Evolutionary conservation across 331 rosid genomes (phyloP).

Genomic region (Acacia concinna): DNA sequence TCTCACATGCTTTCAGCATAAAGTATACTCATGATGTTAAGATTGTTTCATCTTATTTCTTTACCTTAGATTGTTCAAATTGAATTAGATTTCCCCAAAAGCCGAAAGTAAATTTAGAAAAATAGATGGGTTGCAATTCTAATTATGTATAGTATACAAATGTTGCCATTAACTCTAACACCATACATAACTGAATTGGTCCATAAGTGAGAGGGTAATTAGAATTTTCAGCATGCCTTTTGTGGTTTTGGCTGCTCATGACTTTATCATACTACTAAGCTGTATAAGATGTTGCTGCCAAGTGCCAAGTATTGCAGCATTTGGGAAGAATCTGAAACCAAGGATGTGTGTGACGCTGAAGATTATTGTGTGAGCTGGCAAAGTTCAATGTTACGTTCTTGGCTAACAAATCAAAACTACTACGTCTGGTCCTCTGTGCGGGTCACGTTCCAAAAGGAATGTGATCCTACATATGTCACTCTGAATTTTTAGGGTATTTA

Average conservation of each 20-base stretch:
- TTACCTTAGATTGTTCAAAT: neutral
- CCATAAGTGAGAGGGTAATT: neutral
- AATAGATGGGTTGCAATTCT: neutral
- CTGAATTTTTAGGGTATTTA: no score
- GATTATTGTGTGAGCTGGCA: neutral
- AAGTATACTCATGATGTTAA: constrained; percentile 14
- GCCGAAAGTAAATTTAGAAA: neutral
- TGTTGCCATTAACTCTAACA: neutral
- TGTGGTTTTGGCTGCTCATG: neutral
- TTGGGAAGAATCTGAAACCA: neutral
- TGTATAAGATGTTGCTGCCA: no score
- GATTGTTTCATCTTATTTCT: no score
- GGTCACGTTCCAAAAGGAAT: no score
- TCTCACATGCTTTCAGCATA: neutral
- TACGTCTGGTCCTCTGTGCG: no score
- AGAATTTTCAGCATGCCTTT: neutral
- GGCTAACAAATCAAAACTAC: neutral
- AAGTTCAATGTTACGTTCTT: neutral
- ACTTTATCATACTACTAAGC: neutral
- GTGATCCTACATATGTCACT: no score
- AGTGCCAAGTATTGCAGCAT: no score
- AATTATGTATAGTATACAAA: no score
- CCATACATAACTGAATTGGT: neutral
- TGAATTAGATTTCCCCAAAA: neutral
- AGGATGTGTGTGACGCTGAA: neutral